These are phyloP conservation scores for Fomitopsis serialis DNA, from an alignment of 768 basidiomycete species.

Conservation along the genomic window DNA sequence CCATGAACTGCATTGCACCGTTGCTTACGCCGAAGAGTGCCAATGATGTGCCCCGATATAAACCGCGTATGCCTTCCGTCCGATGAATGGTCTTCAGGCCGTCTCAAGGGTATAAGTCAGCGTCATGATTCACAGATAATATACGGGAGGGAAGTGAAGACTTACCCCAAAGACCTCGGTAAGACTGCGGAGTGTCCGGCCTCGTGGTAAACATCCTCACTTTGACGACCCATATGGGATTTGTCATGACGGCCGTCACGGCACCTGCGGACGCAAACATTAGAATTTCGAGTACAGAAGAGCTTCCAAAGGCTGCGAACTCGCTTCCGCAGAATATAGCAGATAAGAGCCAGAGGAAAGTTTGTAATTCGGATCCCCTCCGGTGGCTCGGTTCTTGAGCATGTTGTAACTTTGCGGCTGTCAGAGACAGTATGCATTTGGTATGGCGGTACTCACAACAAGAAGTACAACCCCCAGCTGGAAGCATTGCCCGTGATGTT, in stretches of 20 bases:
- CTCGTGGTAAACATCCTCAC: constrained; percentile 92
- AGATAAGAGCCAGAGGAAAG: constrained; percentile 79
- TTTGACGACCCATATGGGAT: constrained; percentile 97
- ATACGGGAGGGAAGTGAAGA: constrained; percentile 10
- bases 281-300: constrained; percentile 5
- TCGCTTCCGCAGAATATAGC: constrained; percentile 91
- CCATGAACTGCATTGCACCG: constrained; percentile 93
- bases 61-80: constrained; percentile 71
- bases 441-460: constrained; percentile 64
- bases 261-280: constrained; percentile 54
- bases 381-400: constrained; percentile 77
- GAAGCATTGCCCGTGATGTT: constrained; percentile 94
- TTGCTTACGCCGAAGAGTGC: constrained; percentile 92
- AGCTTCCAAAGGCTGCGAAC: constrained; percentile 50
- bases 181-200: constrained; percentile 61
- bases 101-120: constrained; percentile 33
- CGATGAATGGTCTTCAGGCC: constrained; percentile 69
- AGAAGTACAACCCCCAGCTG: constrained; percentile 97
- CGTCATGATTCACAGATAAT: neutral
- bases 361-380: constrained; percentile 56
- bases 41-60: constrained; percentile 84
- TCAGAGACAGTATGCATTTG: neutral
- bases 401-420: constrained; percentile 71
- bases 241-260: constrained; percentile 88
- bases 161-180: constrained; percentile 76